Percentiles rank a stretch among this genome's conserved stretches.
Evolutionary conservation across 306 rosid genomes (phyloP).

Genomic region (Ammopiptanthus mongolicus): DNA sequence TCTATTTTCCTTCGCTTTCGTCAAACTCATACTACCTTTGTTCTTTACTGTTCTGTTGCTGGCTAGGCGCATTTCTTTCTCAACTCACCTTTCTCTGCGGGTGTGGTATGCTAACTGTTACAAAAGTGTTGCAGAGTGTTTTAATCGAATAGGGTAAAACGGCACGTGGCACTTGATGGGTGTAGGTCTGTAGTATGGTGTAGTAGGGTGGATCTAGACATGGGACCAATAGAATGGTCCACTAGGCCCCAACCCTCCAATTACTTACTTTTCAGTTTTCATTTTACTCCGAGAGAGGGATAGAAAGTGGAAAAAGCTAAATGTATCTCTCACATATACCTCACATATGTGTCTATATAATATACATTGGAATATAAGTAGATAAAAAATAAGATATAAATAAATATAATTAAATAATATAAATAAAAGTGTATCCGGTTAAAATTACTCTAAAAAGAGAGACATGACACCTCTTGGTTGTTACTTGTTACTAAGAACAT

Average conservation of each 20-base stretch:
- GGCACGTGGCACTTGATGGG: slow-evolving; percentile 20
- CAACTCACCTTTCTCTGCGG: not conserved
- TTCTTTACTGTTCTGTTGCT: not conserved
- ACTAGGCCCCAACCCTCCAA: not conserved
- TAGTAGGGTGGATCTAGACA: not conserved
- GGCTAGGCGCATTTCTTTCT: slow-evolving; percentile 3
- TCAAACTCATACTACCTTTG: not conserved
- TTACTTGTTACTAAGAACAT: not conserved
- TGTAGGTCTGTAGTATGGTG: not conserved
- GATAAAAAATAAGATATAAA: no score
- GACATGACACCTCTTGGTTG: not conserved
- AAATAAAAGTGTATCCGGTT: not conserved
- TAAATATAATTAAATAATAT: no score
- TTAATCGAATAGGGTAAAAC: slow-evolving; percentile 6
- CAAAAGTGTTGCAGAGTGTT: not conserved
- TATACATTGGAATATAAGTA: no score
- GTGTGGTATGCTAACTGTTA: not conserved
- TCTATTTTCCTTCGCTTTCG: not conserved
- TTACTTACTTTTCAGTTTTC: not conserved
- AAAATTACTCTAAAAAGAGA: not conserved
- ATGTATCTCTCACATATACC: no score
- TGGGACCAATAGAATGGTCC: slow-evolving; percentile 23
- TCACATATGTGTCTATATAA: no score
- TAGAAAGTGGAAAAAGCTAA: not conserved
- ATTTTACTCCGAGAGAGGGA: not conserved